Conservation (phyloP, 129 eudicot species). For the Flaveria brownii region DNA sequence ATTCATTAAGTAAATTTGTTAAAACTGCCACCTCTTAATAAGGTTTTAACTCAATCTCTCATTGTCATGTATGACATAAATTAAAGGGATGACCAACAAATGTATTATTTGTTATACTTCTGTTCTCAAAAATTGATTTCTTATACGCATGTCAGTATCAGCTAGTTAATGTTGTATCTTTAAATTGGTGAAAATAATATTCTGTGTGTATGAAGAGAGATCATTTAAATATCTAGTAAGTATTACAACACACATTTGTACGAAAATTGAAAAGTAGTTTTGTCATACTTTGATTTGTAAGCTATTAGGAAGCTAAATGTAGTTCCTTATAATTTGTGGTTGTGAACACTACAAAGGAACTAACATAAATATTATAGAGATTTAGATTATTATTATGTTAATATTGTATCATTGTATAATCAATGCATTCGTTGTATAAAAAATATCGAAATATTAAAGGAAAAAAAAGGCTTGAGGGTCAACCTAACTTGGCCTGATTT, state of each 20-base stretch:
- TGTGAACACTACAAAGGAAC: not conserved
- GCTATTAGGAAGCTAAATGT: not conserved
- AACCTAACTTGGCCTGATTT: not conserved
- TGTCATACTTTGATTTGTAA: not conserved
- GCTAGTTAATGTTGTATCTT: not conserved
- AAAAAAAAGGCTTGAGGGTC: not conserved
- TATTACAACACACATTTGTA: not conserved
- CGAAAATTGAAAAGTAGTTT: not conserved
- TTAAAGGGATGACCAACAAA: not conserved
- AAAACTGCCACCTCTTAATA: not conserved
- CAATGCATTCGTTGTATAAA: not conserved
- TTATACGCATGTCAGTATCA: not conserved
- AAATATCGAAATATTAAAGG: not conserved
- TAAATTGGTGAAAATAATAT: not conserved
- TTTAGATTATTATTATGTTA: not conserved
- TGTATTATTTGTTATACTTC: not conserved
- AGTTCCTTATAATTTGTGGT: not conserved
- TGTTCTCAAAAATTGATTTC: not conserved
- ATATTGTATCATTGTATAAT: not conserved
- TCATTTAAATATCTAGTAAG: not conserved
- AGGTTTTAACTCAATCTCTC: not conserved
- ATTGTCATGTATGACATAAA: not conserved
- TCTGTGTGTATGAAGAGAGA: not conserved
- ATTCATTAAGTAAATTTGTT: not conserved
- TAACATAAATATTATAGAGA: not conserved